A percentile compares a stretch with the other conserved stretches of the same genome.
These are phyloP conservation scores for Umbilicaria muhlenbergii DNA, from an alignment of 495 filamentous ascomycete species.

Conservation along the genomic window DNA sequence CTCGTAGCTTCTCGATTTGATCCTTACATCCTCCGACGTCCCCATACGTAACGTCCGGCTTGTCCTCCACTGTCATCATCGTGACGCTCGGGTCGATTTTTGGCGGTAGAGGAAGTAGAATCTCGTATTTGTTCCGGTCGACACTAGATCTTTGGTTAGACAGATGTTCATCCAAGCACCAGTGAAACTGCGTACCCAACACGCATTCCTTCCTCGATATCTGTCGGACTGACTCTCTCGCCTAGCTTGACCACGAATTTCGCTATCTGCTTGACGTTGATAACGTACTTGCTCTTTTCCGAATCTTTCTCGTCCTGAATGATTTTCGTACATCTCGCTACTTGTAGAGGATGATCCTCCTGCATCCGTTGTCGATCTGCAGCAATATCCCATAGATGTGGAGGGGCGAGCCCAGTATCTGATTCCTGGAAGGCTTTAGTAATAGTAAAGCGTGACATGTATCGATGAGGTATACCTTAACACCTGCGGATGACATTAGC, in stretches of 20 bases:
- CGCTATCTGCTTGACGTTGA: conserved; percentile 99
- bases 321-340: conserved; percentile 97
- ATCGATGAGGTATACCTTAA: conserved; percentile 32
- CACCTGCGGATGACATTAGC: conserved; percentile 23
- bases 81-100: conserved; percentile 99
- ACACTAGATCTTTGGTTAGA: conserved; percentile 39
- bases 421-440: conserved; percentile 54
- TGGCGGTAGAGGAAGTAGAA: conserved; percentile 87
- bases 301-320: conserved; percentile 92
- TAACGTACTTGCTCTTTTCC: conserved; percentile 99
- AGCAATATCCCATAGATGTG: conserved; percentile 96
- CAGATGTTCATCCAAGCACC: not conserved
- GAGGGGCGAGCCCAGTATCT: conserved; percentile 93
- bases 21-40: conserved; percentile 99
- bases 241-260: conserved; percentile 98
- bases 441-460: not conserved
- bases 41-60: conserved; percentile 97
- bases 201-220: conserved; percentile 98
- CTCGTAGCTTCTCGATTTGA: conserved; percentile 95
- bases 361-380: conserved; percentile 96
- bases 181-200: conserved; percentile 48
- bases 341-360: conserved; percentile 94
- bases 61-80: conserved; percentile 99
- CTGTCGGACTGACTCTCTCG: conserved; percentile 90
- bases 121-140: conserved; percentile 98